Base-by-base conservation (phyloP, 202 grass and related monocot species). In the Schoenoplectus triqueter region DNA sequence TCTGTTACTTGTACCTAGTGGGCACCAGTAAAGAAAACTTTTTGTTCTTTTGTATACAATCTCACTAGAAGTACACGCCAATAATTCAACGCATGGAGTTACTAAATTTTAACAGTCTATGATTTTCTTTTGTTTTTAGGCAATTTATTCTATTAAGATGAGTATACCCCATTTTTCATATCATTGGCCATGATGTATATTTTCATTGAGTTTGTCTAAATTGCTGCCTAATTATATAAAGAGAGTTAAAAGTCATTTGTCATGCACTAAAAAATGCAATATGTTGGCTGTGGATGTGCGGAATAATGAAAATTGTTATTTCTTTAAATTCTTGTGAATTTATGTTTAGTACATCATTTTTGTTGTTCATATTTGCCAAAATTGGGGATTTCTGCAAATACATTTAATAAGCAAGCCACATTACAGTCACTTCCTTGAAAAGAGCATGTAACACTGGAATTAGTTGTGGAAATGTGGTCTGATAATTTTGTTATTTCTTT, bases 141-240 rank as follows among this genome's bases (percentile, higher is more conserved):
- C 47, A 11, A 73, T 73, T 21, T 21, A 73, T 50, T 73, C 44
- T 73, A n/a, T 73, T 49, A 72, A 72, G 42, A 72, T 72, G 44
- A 46, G 45, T 2, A 66, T 66, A 5, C n/a, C 59, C 14, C 14
- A 71, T 2, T 4, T 49, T 18, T 49, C 11, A 2, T 69, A 46
- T 18, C 3, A 2, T 10, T 49, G 14, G 45, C 39, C 44, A 18
- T 69, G 15, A 72, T 72, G 6, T 2, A 1, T 20, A 50, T 72
- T 15, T 72, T 49, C 44, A 44, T 42, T 41, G 66, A 49, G 47
- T 49, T 31, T 49, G 47, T 49, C 47, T 31, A 31, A 31, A 31
- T 31, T 31, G 31, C 31, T 31, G 31, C 31, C 31, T 31, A 31
- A 31, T 31, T 31, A 31, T 31, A 31, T 31, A 31, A 31, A 31